Evolutionary conservation across 2,329 filamentous ascomycete species (phyloP), one percentile per base, ranked within the genome.

Genomic region (Aureobasidium namibiae): DNA sequence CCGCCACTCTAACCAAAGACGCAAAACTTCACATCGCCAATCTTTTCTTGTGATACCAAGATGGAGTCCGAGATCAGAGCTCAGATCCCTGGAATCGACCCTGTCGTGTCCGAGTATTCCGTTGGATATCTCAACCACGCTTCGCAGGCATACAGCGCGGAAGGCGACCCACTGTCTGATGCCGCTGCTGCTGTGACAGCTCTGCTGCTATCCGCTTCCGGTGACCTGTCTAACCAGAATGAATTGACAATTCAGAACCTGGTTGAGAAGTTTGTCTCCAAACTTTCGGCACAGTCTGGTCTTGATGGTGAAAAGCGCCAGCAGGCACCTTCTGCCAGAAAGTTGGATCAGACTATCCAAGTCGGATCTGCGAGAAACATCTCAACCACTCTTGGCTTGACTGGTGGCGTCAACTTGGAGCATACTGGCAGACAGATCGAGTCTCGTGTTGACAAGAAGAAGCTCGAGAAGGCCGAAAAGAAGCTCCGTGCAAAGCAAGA

Each of bases 401-500:
- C 92, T 8, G 88, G 87, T 56, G 86, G 81, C 61, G 90, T 99
- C 39, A 94, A 99, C 70, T 81, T 99, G 26, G 94, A 99, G 74
- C 91, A 92, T 70, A 95, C 95, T 70, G 81, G 84, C 39, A 84
- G 92, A 68, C 97, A 97, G 77, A 89, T 99, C 61, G 94, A 99
- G 77, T 97, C 92, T 68, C 90, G 92, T 72, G 94, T 99, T 62
- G 94, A 99, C 76, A 86, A 87, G 71, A 99, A 97, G 86, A 99
- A 99, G 81, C 85, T 99, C 21, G 94, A 99, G 75, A 99, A 99
- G 78, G 94, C 94, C 1, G 94, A 99, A 76, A 83, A 89, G 65
- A 99, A 99, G 80, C 94, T 99, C 71, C 90, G 91, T 50, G 92
- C 92, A 68, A 99, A 99, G 79, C 94, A 97, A 78, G 94, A 91